These are phyloP conservation scores for Stramenopiles sp. DNA, from an alignment of 352 stramenopile genomes.

Conservation along the genomic window DNA sequence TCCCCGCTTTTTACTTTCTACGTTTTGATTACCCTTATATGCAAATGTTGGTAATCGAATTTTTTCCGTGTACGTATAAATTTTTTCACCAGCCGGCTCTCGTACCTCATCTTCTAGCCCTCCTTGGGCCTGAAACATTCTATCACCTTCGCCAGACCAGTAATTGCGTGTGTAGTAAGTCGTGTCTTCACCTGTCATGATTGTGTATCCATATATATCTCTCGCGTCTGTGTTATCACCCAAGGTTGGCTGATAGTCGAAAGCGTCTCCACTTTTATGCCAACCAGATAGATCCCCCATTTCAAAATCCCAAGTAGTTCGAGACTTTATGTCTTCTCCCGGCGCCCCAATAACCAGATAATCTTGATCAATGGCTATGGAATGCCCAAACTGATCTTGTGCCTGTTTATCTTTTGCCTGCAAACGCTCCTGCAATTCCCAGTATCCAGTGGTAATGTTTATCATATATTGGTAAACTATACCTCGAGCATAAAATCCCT, in stretches of 20 bases:
- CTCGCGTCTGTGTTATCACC: constrained; percentile 73
- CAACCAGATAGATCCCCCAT: constrained; percentile 80
- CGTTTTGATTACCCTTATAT: constrained; percentile 26
- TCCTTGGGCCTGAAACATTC: not conserved
- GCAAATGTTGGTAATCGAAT: constrained; percentile 14
- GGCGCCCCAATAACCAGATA: constrained; percentile 13
- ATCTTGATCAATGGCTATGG: constrained; percentile 32
- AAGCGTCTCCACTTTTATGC: constrained; percentile 69
- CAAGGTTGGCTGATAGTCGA: constrained; percentile 76
- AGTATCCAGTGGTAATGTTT: not conserved
- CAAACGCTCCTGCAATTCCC: constrained; percentile 21
- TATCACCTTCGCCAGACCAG: not conserved
- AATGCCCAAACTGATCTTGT: constrained; percentile 36
- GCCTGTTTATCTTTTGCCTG: constrained; percentile 21
- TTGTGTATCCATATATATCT: constrained; percentile 38
- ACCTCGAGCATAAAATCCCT: not conserved
- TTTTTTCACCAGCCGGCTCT: not conserved
- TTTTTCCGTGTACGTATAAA: not conserved
- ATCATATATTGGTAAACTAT: not conserved
- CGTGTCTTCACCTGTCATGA: constrained; percentile 18
- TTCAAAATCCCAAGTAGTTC: constrained; percentile 90
- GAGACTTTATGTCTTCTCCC: constrained; percentile 28
- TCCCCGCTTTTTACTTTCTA: constrained; percentile 35
- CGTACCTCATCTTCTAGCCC: not conserved
- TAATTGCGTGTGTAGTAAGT: not conserved